Base-by-base conservation (phyloP, 768 basidiomycete species). In the Amanita molliuscula region DNA sequence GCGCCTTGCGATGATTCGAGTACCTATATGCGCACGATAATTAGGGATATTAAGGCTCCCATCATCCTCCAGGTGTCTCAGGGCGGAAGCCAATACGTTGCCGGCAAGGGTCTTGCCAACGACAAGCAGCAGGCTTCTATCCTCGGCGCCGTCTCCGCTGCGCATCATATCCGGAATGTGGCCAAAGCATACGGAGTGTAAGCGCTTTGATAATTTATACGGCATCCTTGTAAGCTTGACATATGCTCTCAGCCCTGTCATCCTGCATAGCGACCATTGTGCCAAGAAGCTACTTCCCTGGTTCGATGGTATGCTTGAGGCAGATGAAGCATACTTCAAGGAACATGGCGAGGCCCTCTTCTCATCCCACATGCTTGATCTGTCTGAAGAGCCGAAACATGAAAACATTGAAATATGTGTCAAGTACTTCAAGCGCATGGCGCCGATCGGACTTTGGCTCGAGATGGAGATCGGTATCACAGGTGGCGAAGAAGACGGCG, bases 391-490 rank as follows among this genome's bases (percentile, higher is more conserved):
- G 62, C 58, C 85, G 60, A 88, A 89, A 62, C 94, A 92, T 54
- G 77, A 96, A 61, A 99, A 98, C 76, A 99, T 98, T 64, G 83
- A 76, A 37, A 90, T 75, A 47, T 98, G 96, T 67, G 91, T 74
- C 52, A 79, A 91, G 64, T 99, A 99, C 78, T 95, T 98, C 70
- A 77, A 83, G 71, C 89, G 90, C 63, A 88, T 98, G 92, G 87
- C 88, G 2, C 81, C 84, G 54, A 67, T 98, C 62, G 86, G 88
- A 46, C 71, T 90, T 54, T 99, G 91, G 91, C 90, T 99, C 66
- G 96, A 99, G 79, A 99, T 99, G 96, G 96, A 99, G 71, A 99
- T 99, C 65, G 96, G 96, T 62, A 98, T 99, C 70, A 99, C 96
- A 45, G 96, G 96, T 62, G 96, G 96, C 60, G 96, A 99, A 68